A percentile compares a stretch with the other conserved stretches of the same genome.
Evolutionary conservation across 2,329 filamentous ascomycete genomes (phyloP).

Genomic region (Aspergillus brasiliensis): DNA sequence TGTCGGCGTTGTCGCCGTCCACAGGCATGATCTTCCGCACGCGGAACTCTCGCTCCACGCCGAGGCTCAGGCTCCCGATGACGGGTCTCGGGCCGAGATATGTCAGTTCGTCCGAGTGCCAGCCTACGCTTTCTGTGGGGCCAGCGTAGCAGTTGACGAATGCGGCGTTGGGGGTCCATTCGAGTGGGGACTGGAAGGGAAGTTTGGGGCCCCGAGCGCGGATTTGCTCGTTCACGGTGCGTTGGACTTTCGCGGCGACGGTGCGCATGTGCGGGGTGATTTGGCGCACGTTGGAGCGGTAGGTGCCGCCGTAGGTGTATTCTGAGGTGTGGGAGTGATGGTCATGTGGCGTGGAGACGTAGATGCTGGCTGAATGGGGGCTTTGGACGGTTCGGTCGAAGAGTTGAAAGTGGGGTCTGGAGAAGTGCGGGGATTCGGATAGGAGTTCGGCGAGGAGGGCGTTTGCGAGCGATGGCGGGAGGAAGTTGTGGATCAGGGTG

Average conservation of each 20-base stretch:
- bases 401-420: constrained; percentile 74
- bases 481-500: constrained; percentile 88
- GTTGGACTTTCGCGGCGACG: constrained; percentile 70
- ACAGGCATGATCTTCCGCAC: constrained; percentile 72
- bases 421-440: constrained; percentile 70
- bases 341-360: constrained; percentile 74
- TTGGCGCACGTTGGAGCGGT: constrained; percentile 72
- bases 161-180: constrained; percentile 84
- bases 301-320: constrained; percentile 82
- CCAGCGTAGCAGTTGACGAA: constrained; percentile 95
- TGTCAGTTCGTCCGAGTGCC: constrained; percentile 88
- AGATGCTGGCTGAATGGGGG: constrained; percentile 82
- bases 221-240: constrained; percentile 78
- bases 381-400: constrained; percentile 86
- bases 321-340: constrained; percentile 70
- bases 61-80: constrained; percentile 87
- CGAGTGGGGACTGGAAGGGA: constrained; percentile 69
- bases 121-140: constrained; percentile 79
- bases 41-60: constrained; percentile 90
- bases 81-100: constrained; percentile 87
- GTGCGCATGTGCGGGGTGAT: constrained; percentile 73
- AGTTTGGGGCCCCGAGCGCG: constrained; percentile 71
- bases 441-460: constrained; percentile 74
- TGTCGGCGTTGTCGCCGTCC: constrained; percentile 34
- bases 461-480: constrained; percentile 71